Evolutionary conservation across 129 eudicot species (phyloP).

Genomic region (Pseudognaphalium luteoalbum): DNA sequence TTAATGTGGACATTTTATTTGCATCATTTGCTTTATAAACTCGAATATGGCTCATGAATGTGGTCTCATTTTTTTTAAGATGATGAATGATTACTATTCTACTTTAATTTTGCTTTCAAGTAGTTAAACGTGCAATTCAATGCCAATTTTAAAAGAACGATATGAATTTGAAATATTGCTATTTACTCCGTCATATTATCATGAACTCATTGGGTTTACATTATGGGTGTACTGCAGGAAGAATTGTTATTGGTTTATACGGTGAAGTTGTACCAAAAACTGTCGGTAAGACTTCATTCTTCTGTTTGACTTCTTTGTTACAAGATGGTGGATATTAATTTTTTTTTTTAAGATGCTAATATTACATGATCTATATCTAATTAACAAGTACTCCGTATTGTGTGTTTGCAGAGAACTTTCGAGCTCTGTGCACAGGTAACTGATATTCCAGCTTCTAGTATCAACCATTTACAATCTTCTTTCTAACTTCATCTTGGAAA

Average conservation of each 20-base stretch:
- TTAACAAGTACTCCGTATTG: neutral
- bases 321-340: neutral
- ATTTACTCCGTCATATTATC: neutral
- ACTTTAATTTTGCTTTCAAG: neutral
- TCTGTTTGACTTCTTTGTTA: conserved; percentile 15
- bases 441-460: conserved; percentile 12
- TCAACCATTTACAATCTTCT: conserved; percentile 1
- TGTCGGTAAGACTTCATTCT: conserved; percentile 50
- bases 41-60: conserved; percentile 1
- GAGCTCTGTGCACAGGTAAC: conserved; percentile 93
- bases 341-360: neutral
- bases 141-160: conserved; percentile 1
- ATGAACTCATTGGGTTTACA: neutral
- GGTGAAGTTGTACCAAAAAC: conserved; percentile 91
- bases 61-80: neutral
- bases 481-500: conserved; percentile 23
- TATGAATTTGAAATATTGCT: neutral
- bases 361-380: neutral
- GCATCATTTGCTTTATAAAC: neutral
- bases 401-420: conserved; percentile 73
- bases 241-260: conserved; percentile 81
- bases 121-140: neutral
- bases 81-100: neutral
- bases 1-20: neutral
- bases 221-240: conserved; percentile 54